These are phyloP conservation scores for Hymenoscyphus linearis DNA, from an alignment of 2,329 filamentous ascomycete genomes.

Conservation along the genomic window DNA sequence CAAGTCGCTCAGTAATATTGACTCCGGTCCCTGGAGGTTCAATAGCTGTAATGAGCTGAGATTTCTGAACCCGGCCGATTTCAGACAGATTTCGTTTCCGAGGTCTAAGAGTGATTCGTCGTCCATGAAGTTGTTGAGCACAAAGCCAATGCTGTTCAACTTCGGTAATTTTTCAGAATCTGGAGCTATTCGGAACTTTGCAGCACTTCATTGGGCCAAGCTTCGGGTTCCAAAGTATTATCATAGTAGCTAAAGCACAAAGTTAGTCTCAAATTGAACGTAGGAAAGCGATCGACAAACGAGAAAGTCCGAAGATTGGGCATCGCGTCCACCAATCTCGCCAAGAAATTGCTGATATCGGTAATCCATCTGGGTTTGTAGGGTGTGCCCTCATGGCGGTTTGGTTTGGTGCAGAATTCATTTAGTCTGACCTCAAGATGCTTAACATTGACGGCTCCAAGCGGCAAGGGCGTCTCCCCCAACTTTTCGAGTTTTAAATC, in stretches of 20 bases:
- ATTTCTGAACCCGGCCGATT: slow-evolving; percentile 8
- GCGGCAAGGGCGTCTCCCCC: background rate
- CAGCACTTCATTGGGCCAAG: slow-evolving; percentile 5
- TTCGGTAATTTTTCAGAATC: slow-evolving; percentile 1
- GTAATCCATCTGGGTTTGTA: slow-evolving; percentile 1
- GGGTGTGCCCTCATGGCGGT: background rate
- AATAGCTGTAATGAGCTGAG: slow-evolving; percentile 13
- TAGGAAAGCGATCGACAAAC: background rate
- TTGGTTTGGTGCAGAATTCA: slow-evolving; percentile 3
- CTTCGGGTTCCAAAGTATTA: slow-evolving; percentile 3
- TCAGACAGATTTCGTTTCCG: background rate
- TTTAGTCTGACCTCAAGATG: slow-evolving; percentile 6
- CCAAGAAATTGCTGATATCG: slow-evolving; percentile 4
- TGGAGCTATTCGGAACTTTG: slow-evolving; percentile 4
- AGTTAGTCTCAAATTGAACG: background rate
- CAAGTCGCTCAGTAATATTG: slow-evolving; percentile 2
- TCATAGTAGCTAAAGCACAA: background rate
- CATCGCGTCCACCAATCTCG: slow-evolving; percentile 8
- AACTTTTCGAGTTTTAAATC: background rate
- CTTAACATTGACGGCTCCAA: slow-evolving; percentile 5
- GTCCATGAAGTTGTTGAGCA: background rate
- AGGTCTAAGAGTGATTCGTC: background rate
- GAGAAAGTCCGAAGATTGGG: slow-evolving; percentile 12
- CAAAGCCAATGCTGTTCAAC: slow-evolving; percentile 3
- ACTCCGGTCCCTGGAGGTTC: slow-evolving; percentile 1